Base-by-base conservation (phyloP, 169 alveolate species). In the Cyclospora cayetanensis region DNA sequence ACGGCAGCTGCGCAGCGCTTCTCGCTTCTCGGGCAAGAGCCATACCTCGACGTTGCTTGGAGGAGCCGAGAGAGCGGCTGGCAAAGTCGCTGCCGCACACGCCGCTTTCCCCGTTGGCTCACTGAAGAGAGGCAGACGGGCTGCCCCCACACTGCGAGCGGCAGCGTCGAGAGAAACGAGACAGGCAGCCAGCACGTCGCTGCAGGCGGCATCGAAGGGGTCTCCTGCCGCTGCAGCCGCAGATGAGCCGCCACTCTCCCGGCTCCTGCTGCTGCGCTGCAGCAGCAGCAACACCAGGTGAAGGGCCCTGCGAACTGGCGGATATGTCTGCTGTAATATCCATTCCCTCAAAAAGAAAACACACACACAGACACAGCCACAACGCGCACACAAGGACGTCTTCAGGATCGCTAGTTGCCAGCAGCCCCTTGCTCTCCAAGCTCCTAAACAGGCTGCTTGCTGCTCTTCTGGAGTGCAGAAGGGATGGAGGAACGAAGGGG, bases 281-380 rank as follows among this genome's bases (percentile, higher is more conserved):
- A 22, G 72, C 72, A 60, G 72, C 29, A 60, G 72, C 72, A 60
- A n/a, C 72, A 60, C 72, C 72, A 60, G 31, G 39, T 60, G 72
- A 15, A 60, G 72, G 35, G 72, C 72, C 35, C 72, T 1, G 0
- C n/a, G 72, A 25, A 60, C 72, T 25, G 72, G 72, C 39, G 72
- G 72, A 2, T 60, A 60, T 18, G 72, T 60, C 72, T 60, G 72
- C 72, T 5, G 20, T 34, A 60, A 34, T 34, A 60, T 25, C 72
- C 35, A 12, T 7, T 60, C 72, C 72, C 72, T 60, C 15, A 46
- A 15, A 7, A 46, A n/a, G n/a, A n/a, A n/a, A n/a, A n/a, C n/a
- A n/a, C n/a, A n/a, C n/a, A n/a, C n/a, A n/a, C n/a, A n/a, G n/a
- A n/a, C n/a, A n/a, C n/a, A n/a, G n/a, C n/a, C n/a, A n/a, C n/a